Evolutionary conservation across 1,284 basidiomycete genomes (phyloP), one percentile per base, ranked within the genome.

Genomic region (Ganoderma sp.): DNA sequence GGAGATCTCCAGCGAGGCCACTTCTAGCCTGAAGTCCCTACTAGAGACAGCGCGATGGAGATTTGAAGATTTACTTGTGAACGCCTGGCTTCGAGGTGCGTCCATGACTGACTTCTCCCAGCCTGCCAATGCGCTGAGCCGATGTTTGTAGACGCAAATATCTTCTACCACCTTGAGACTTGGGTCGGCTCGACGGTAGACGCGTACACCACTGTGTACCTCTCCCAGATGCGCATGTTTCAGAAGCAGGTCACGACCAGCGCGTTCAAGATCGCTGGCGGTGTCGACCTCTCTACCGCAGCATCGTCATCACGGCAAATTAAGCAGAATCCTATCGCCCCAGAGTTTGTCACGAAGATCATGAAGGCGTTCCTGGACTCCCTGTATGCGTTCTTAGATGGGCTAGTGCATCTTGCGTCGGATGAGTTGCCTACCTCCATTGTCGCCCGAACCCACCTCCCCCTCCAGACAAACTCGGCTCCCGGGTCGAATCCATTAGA

Each of bases 361-460:
- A 92, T 90, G 28, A 93, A 91, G 71, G 89, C 92, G 0, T 98
- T 98, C 80, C 80, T 98, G 60, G 96, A 99, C 76, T 88, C 91
- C 0, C 77, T 98, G 39, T 96, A 97, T 79, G 90, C 92, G 32
- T 91, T 98, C 73, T 83, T 99, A 59, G 96, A 99, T 74, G 97
- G 97, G 0, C 83, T 99, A 61, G 88, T 97, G 32, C 87, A 90
- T 65, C 84, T 98, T 15, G 94, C 95, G 9, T 92, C 93, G 56
- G 87, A 91, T 65, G 89, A 91, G 72, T 85, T 84, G n/a, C 84
- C 85, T n/a, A 79, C 85, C 19, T 77, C 79, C 9, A 78, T 76
- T 2, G 85, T 81, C n/a, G 82, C 69, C 76, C 80, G 61, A 79
- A 79, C 25, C 17, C 63, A 43, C 19, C 39, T 43, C 10, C 63